Evolutionary conservation across 2,329 filamentous ascomycete species (phyloP), one percentile per base, ranked within the genome.

Genomic region (Fusarium xylarioides): DNA sequence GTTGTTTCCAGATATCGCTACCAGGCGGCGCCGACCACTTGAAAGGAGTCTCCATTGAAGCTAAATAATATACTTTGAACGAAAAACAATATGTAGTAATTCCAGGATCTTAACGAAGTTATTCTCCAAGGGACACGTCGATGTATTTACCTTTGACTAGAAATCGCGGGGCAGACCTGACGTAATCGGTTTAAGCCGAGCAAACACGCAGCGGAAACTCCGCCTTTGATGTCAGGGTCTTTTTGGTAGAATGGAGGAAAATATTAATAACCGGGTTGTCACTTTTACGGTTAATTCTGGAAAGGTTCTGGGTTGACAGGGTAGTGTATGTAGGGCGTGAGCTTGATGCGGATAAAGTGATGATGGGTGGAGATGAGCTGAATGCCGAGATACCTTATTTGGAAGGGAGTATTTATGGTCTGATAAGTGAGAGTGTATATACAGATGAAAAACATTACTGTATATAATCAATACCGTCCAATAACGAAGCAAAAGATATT

Each of bases 1-100:
- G 90, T 80, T 93, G 93, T 80, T 91, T 90, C 93, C 93, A 95
- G 79, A 95, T 89, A 81, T 95, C 93, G 40, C 92, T 94, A 37
- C 85, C 86, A 1, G 91, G 86, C 1, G 82, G 77, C 23, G 91
- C 88, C 58, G 83, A 85, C 75, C 93, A 85, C 21, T 81, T 84
- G 79, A 78, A 78, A 6, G 66, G 66, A 42, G 63, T 43, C 5
- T 71, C 57, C 74, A 77, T 74, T 11, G 32, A 56, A 23, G 10
- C 11, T 47, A 47, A 47, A 5, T 15, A 47, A 5, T 15, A 16
- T 30, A n/a, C 15, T 35, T 34, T n/a, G 11, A 18, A n/a, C n/a
- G 18, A 12, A 23, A 16, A 14, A 11, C n/a, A n/a, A n/a, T n/a
- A n/a, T n/a, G n/a, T n/a, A n/a, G 18, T 7, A 28, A 26, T 7